These are phyloP conservation scores for Macadamia integrifolia DNA, from an alignment of 164 flowering plant genomes.

Conservation along the genomic window DNA sequence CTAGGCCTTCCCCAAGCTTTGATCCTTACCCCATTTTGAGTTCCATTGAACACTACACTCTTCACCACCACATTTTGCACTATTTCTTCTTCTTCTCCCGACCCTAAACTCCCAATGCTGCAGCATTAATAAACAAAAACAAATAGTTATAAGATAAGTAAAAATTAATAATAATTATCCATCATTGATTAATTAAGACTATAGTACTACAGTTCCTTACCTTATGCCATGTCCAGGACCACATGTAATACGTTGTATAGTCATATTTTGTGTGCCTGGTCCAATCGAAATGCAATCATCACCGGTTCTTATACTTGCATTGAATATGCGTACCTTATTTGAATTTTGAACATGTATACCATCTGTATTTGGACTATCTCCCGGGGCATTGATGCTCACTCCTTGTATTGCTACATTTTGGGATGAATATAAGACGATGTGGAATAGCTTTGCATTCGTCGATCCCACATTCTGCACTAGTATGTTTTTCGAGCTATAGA, in stretches of 20 bases:
- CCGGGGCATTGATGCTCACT: background rate
- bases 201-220: too few species aligned
- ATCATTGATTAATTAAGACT: too few species aligned
- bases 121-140: background rate
- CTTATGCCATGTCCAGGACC: background rate
- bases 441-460: slow-evolving; percentile 1
- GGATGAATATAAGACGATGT: background rate
- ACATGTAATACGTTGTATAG: background rate
- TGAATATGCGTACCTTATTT: too few species aligned
- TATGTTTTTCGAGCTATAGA: background rate
- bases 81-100: background rate
- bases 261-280: too few species aligned
- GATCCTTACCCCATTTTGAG: background rate
- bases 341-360: background rate
- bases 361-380: background rate
- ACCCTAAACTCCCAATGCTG: background rate
- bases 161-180: too few species aligned
- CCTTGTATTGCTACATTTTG: background rate
- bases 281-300: too few species aligned
- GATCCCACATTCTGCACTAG: background rate
- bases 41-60: background rate
- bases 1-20: too few species aligned
- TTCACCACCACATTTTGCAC: background rate
- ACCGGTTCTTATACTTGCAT: too few species aligned
- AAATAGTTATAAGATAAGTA: too few species aligned